phyloP scores from a whole-genome alignment of 208 protist genomes.

The Entamoeba moshkovskii region DNA sequence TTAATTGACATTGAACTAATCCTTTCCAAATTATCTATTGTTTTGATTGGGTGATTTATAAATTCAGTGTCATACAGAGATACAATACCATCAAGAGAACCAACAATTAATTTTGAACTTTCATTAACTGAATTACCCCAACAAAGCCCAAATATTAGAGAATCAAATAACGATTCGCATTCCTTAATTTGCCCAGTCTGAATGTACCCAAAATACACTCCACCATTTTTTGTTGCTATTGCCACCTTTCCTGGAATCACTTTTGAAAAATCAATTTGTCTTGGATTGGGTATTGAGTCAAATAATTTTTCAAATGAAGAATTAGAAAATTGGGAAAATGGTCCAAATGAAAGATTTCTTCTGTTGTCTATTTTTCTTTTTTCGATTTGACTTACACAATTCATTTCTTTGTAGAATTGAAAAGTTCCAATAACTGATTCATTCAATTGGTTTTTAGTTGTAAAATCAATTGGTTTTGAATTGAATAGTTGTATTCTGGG shows the following conservation, averaged over 20 bases:
- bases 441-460: neutral
- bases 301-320: neutral
- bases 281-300: neutral
- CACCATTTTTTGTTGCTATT: neutral
- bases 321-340: neutral
- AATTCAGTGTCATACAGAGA: neutral
- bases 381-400: neutral
- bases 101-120: neutral
- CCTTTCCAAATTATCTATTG: neutral
- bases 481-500: neutral
- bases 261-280: neutral
- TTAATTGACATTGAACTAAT: neutral
- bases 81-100: neutral
- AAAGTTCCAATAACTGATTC: neutral
- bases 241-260: neutral
- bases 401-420: neutral
- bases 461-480: neutral
- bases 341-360: neutral
- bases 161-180: neutral
- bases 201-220: neutral
- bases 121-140: neutral
- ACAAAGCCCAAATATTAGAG: too few relatives aligned
- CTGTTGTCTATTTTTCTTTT: neutral
- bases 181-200: neutral
- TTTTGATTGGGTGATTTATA: neutral